Percentiles rank a stretch among this genome's conserved stretches.
Conservation (phyloP, 148 eudicot genomes). For the Silene uniflora region DNA sequence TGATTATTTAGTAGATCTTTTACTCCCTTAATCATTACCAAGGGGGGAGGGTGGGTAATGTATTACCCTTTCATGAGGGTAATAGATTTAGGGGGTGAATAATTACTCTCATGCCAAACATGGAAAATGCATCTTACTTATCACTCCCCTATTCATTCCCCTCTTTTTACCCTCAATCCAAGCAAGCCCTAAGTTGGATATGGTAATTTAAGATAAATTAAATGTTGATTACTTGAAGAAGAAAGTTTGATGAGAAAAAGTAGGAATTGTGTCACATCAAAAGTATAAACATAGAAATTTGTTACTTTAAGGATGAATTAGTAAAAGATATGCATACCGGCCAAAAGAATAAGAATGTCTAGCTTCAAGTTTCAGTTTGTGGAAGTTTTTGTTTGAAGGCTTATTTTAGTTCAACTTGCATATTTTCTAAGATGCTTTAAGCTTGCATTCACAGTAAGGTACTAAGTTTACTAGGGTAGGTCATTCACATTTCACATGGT, state of each 20-base stretch:
- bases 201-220: background rate
- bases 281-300: conserved; percentile 10
- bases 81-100: too few species aligned
- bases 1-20: too few species aligned
- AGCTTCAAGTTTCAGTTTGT: conserved; percentile 24
- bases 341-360: conserved; percentile 1
- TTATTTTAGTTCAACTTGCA: conserved; percentile 9
- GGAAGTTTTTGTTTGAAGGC: conserved; percentile 22
- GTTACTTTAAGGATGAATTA: conserved; percentile 23
- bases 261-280: conserved; percentile 27
- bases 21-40: too few species aligned
- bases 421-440: conserved; percentile 2
- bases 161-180: too few species aligned
- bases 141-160: too few species aligned
- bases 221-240: conserved; percentile 9
- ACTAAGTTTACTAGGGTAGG: background rate
- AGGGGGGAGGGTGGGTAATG: too few species aligned
- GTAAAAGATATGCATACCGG: conserved; percentile 8
- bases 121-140: too few species aligned
- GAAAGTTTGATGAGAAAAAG: conserved; percentile 19
- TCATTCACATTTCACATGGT: background rate
- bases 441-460: conserved; percentile 28
- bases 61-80: too few species aligned
- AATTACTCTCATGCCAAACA: too few species aligned
- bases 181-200: conserved; percentile 11